Evolutionary conservation across 2,329 filamentous ascomycete species (phyloP).

Genomic region (Arthrinium puccinioides): DNA sequence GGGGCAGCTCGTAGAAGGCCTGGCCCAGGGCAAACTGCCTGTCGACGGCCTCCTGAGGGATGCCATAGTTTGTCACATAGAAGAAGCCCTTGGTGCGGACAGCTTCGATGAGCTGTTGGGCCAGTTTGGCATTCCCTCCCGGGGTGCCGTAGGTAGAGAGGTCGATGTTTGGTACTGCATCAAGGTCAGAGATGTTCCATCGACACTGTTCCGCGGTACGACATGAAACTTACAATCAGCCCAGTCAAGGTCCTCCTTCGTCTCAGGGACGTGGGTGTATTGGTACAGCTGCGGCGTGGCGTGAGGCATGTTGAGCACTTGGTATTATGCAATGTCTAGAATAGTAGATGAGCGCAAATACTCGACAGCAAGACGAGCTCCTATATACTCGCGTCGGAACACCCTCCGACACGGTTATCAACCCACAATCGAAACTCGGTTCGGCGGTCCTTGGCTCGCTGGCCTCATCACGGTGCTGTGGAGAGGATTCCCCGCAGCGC

Average conservation of each 20-base stretch:
- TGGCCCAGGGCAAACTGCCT: constrained; percentile 52
- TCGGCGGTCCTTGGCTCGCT: too few relatives aligned
- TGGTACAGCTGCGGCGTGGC: constrained; percentile 21
- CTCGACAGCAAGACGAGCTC: too few relatives aligned
- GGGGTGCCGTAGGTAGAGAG: constrained; percentile 24
- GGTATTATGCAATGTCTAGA: too few relatives aligned
- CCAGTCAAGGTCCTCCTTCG: constrained; percentile 28
- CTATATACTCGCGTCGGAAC: too few relatives aligned
- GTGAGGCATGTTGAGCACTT: constrained; percentile 21
- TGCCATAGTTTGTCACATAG: constrained; percentile 55
- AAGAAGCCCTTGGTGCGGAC: constrained; percentile 43
- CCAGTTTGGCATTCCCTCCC: constrained; percentile 21
- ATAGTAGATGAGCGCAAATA: too few relatives aligned
- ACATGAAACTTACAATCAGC: constrained; percentile 21
- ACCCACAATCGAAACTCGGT: too few relatives aligned
- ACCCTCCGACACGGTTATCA: too few relatives aligned
- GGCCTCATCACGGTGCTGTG: too few relatives aligned
- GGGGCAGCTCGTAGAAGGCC: constrained; percentile 47
- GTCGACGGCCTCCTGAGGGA: constrained; percentile 50
- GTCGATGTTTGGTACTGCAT: constrained; percentile 26
- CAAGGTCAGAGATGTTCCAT: background rate
- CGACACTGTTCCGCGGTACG: too few relatives aligned
- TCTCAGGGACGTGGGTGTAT: constrained; percentile 27
- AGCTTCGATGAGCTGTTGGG: constrained; percentile 22
- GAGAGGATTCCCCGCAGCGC: too few relatives aligned